Evolutionary conservation across 768 basidiomycete genomes (phyloP).

Genomic region (Collybia nuda): DNA sequence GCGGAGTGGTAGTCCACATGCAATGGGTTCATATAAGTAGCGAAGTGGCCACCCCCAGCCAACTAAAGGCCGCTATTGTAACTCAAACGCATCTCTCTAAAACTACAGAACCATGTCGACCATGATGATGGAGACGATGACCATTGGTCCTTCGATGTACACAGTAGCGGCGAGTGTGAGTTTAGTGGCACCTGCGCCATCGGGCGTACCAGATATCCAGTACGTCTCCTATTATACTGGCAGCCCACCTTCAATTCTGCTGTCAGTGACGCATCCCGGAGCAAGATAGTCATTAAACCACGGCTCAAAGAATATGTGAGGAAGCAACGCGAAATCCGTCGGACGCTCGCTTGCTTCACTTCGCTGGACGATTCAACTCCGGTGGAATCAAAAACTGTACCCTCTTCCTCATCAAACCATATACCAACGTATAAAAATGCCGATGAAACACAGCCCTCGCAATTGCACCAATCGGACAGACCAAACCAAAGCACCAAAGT

Average conservation of each 20-base stretch:
- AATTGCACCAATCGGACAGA: not conserved
- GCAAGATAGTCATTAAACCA: conserved; percentile 12
- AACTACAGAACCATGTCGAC: not conserved
- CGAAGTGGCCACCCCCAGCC: not conserved
- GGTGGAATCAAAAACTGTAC: not conserved
- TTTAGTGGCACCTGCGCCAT: too few relatives aligned
- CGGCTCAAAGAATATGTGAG: conserved; percentile 6
- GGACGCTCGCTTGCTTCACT: conserved; percentile 9
- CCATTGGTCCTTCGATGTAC: not conserved
- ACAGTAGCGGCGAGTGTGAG: not conserved
- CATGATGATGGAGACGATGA: not conserved
- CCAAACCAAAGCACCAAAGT: not conserved
- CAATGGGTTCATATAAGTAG: not conserved
- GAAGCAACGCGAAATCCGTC: conserved; percentile 2
- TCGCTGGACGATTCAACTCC: not conserved
- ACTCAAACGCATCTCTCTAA: not conserved
- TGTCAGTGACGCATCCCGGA: conserved; percentile 4
- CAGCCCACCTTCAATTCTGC: not conserved
- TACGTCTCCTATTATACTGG: not conserved
- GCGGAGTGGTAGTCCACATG: not conserved
- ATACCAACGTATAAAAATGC: too few relatives aligned
- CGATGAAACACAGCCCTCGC: not conserved
- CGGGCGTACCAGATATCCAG: conserved; percentile 5
- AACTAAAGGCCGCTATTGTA: too few relatives aligned
- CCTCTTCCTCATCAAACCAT: not conserved